Base-by-base conservation (phyloP, 805 yeast genomes). In the Candida corydali region DNA sequence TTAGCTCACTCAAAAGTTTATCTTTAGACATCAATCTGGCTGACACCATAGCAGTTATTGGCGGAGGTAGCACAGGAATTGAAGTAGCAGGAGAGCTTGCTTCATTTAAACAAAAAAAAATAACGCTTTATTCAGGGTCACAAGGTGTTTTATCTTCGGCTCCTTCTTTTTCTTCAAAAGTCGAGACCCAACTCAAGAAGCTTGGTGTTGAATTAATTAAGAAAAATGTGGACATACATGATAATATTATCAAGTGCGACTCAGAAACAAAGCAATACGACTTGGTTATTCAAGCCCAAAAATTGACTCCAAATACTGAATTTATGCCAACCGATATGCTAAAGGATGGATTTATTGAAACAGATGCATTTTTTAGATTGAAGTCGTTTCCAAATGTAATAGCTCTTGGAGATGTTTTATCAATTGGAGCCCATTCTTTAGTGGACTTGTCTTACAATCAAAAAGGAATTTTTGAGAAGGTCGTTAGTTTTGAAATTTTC, bases 1-100 rank as follows among this genome's bases (percentile, higher is more conserved):
- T 46, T 20, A 41, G 41, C 7, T 47, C 49, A 4, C 22, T 58
- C 19, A 29, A 47, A 35, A 33, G 43, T 19, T 42, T 57, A 15
- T 26, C 42, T 22, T 17, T 34, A 8, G 26, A 43, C 19, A 38
- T 60, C 16, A 42, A 45, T 29, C 9, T 37, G 3, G 58, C 68
- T 7, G 44, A 49, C 18, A 36, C 46, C 8, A 54, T 65, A 14
- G 70, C 68, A 1, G 44, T 66, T 4, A 30, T 66, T n/a, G 73
- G 69, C 3, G 69, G 61, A 14, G 69, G 68, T n/a, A 40, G 57
- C 15, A 57, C 68, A 11, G 69, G 68, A 4, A 66, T 63, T 8
- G 71, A 66, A 40, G 30, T 50, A 9, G 59, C 67, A 6, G 68
- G 65, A 8, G 73, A 65, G 37, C 45, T 65, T 22, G 52, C 36